Evolutionary conservation across 345 rosid species (phyloP), one percentile per base, ranked within the genome.

Genomic region (Acer yangbiense): DNA sequence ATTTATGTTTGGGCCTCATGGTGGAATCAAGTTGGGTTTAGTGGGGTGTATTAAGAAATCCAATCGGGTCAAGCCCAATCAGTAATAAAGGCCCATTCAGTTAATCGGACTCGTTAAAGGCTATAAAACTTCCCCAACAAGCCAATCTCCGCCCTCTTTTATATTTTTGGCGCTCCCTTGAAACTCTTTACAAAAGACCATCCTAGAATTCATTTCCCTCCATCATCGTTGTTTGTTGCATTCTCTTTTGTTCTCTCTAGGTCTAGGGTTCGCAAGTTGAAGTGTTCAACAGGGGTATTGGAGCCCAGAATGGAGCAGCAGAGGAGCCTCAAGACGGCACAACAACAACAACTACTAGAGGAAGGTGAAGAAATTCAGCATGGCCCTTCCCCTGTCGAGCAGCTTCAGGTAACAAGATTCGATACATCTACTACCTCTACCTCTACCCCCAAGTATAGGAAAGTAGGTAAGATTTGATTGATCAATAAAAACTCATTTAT

Each of bases 301-400:
- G 35, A 35, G 17, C 13, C 7, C 44, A 48, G 29, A 17, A 87
- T 84, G 92, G 86, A 85, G 77, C 87, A 83, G 72, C 88, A 83
- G 80, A 86, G 88, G 63, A 73, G 55, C 67, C 83, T 54, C 46
- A 58, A 60, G 71, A 58, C 27, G 68, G 80, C 32, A 50, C 81
- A 82, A 6, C 81, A 76, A 11, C 87, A 83, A 39, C 76, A 75
- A 27, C 29, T 1, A 27, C 29, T 1, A 6, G 86, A 81, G 65
- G 84, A 87, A 50, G 27, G 54, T 64, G 92, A 85, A 21, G 92
- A 84, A 35, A 46, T 82, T 20, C 90, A 84, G 65, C 86, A 87
- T 32, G 92, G 92, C 41, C 92, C 92, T 58, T 78, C 78, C 78
- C 92, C 89, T 44, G 85, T 89, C 17, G 90, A 89, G 71, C 89